Conservation (phyloP, 345 rosid species). For the Orychophragmus violaceus region DNA sequence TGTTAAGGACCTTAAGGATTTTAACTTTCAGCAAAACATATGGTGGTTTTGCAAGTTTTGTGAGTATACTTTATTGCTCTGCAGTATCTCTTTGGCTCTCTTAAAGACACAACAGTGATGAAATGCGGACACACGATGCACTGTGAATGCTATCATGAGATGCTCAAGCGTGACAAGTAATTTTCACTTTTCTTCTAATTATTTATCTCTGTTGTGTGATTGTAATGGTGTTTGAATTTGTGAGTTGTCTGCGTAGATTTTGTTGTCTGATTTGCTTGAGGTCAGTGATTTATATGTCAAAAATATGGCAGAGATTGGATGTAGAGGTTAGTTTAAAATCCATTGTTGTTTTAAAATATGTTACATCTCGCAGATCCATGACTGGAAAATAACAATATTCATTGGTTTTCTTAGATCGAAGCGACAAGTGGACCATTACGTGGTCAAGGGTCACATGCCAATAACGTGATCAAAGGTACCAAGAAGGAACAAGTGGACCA, state of each 20-base stretch:
- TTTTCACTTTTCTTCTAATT: slow-evolving; percentile 1
- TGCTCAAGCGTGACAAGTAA: too few species aligned
- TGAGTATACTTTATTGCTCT: background rate
- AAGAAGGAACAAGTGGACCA: slow-evolving; percentile 84
- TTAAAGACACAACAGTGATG: slow-evolving; percentile 84
- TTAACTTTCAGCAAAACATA: background rate
- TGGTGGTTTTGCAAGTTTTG: background rate
- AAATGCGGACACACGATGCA: slow-evolving; percentile 99
- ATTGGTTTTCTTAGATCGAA: slow-evolving; percentile 51
- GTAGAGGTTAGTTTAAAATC: slow-evolving; percentile 62
- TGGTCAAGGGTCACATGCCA: slow-evolving; percentile 91
- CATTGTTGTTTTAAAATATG: background rate
- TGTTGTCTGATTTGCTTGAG: slow-evolving; percentile 94
- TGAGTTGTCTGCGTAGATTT: slow-evolving; percentile 33
- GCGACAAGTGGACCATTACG: too few species aligned
- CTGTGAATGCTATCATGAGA: slow-evolving; percentile 61
- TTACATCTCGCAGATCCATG: background rate
- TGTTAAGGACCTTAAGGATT: background rate
- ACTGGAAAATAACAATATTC: background rate
- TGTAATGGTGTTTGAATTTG: background rate
- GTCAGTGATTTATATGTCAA: slow-evolving; percentile 79
- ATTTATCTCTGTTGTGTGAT: background rate
- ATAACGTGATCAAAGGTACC: slow-evolving; percentile 74
- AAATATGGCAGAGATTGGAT: slow-evolving; percentile 73
- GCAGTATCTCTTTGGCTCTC: slow-evolving; percentile 87